These are phyloP conservation scores for Podospora bellae-mahoneyi DNA, from an alignment of 495 filamentous ascomycete species.

Conservation along the genomic window DNA sequence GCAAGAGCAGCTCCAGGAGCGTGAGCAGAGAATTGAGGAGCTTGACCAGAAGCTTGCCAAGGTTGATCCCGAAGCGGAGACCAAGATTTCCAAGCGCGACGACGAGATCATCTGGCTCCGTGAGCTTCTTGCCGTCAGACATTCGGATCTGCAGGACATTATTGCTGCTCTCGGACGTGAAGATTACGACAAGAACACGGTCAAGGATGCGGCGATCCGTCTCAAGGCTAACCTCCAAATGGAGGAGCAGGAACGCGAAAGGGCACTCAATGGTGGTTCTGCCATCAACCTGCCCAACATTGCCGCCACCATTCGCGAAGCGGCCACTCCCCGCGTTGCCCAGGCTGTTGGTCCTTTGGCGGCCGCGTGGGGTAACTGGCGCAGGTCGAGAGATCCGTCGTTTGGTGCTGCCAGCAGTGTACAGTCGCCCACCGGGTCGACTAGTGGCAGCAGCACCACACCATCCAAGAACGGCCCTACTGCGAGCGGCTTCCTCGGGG, in stretches of 20 bases:
- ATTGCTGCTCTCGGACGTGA: slow-evolving; percentile 73
- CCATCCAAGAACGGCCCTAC: slow-evolving; percentile 59
- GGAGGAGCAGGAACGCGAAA: slow-evolving; percentile 90
- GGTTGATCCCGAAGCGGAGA: slow-evolving; percentile 67
- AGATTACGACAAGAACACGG: slow-evolving; percentile 66
- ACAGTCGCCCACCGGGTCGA: slow-evolving; percentile 41
- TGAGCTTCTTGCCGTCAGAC: slow-evolving; percentile 83
- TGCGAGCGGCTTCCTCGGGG: slow-evolving; percentile 54
- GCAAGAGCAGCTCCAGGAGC: slow-evolving; percentile 93
- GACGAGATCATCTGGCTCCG: slow-evolving; percentile 95
- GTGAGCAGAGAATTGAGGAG: slow-evolving; percentile 81
- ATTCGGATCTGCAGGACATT: slow-evolving; percentile 89
- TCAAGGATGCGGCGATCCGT: slow-evolving; percentile 87
- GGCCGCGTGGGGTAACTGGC: slow-evolving; percentile 67
- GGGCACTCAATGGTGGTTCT: slow-evolving; percentile 55
- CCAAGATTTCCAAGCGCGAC: slow-evolving; percentile 80
- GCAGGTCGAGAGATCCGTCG: slow-evolving; percentile 67
- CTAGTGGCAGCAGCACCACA: slow-evolving; percentile 47
- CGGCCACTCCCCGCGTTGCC: slow-evolving; percentile 73
- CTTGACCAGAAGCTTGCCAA: slow-evolving; percentile 68
- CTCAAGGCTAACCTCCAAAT: slow-evolving; percentile 93
- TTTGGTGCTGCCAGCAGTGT: slow-evolving; percentile 39
- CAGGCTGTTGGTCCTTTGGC: slow-evolving; percentile 74
- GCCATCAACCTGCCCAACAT: slow-evolving; percentile 53
- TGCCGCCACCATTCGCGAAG: slow-evolving; percentile 50